A percentile compares a stretch with the other conserved stretches of the same genome.
Evolutionary conservation across 2,329 filamentous ascomycete genomes (phyloP).

Genomic region (Penicillium italicum): DNA sequence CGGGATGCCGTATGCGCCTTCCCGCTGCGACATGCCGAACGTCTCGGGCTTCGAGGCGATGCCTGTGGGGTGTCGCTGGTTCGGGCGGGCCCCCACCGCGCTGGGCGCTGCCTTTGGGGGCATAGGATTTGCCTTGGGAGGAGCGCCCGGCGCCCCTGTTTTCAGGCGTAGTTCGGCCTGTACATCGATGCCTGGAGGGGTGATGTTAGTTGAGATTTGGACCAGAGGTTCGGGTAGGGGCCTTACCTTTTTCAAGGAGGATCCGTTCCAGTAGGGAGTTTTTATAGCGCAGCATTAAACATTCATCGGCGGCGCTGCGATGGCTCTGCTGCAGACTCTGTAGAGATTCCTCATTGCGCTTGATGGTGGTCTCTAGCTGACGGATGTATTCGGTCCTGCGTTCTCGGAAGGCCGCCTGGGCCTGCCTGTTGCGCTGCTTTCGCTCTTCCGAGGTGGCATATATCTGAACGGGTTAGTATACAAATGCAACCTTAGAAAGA

Average conservation of each 20-base stretch:
- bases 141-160: conserved; percentile 74
- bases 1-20: conserved; percentile 43
- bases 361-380: conserved; percentile 95
- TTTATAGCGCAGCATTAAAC: conserved; percentile 96
- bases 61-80: conserved; percentile 69
- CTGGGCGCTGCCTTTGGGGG: conserved; percentile 67
- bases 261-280: conserved; percentile 95
- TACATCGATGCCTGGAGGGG: conserved; percentile 77
- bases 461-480: conserved; percentile 57
- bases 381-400: conserved; percentile 98
- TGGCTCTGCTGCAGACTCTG: conserved; percentile 92
- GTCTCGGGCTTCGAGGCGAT: conserved; percentile 66
- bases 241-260: conserved; percentile 83
- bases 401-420: conserved; percentile 94
- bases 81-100: conserved; percentile 71
- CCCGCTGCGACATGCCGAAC: conserved; percentile 49
- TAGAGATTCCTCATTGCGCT: conserved; percentile 90
- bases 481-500: conserved; percentile 1
- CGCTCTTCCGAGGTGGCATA: conserved; percentile 98
- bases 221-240: background rate
- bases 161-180: conserved; percentile 93
- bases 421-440: conserved; percentile 95
- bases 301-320: conserved; percentile 91
- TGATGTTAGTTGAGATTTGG: conserved; percentile 7
- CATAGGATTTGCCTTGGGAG: conserved; percentile 63